A percentile compares a stretch with the other conserved stretches of the same genome.
phyloP scores from a whole-genome alignment of 2,329 filamentous ascomycete genomes.

The Exophiala calicioides region DNA sequence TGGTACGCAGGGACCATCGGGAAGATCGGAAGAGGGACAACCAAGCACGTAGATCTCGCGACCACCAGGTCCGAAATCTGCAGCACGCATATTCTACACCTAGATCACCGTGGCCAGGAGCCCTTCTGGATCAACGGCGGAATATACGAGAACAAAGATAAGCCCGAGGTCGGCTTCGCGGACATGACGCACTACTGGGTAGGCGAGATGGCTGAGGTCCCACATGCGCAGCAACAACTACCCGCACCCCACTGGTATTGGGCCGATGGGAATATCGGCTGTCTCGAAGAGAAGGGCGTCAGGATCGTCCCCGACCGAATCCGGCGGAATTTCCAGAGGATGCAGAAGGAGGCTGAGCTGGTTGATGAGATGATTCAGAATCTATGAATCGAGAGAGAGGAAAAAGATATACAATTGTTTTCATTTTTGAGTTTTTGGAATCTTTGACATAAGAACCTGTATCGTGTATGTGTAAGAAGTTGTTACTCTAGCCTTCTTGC shows the following conservation, averaged over 20 bases:
- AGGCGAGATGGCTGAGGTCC: constrained; percentile 3
- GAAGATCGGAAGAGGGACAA: constrained; percentile 1
- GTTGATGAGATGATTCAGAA: constrained; percentile 10
- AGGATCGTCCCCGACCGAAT: background rate
- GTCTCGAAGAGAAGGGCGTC: constrained; percentile 3
- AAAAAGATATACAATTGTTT: no score
- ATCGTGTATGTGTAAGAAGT: no score
- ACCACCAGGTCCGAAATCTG: constrained; percentile 2
- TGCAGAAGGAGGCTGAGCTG: background rate
- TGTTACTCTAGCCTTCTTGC: no score
- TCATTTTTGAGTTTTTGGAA: no score
- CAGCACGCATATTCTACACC: constrained; percentile 9
- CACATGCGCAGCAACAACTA: constrained; percentile 4
- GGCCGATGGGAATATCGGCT: background rate
- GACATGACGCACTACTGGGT: constrained; percentile 15
- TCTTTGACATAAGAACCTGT: no score
- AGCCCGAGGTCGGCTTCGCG: background rate
- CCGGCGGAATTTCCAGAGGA: constrained; percentile 1
- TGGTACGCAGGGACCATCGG: constrained; percentile 19
- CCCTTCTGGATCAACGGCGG: constrained; percentile 19
- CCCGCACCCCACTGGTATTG: constrained; percentile 3
- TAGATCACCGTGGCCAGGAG: constrained; percentile 6
- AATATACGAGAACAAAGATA: constrained; percentile 11
- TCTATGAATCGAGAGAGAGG: no score
- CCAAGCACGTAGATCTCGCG: background rate